These are phyloP conservation scores for Pythium oligandrum DNA, from an alignment of 352 stramenopile genomes.

Conservation along the genomic window DNA sequence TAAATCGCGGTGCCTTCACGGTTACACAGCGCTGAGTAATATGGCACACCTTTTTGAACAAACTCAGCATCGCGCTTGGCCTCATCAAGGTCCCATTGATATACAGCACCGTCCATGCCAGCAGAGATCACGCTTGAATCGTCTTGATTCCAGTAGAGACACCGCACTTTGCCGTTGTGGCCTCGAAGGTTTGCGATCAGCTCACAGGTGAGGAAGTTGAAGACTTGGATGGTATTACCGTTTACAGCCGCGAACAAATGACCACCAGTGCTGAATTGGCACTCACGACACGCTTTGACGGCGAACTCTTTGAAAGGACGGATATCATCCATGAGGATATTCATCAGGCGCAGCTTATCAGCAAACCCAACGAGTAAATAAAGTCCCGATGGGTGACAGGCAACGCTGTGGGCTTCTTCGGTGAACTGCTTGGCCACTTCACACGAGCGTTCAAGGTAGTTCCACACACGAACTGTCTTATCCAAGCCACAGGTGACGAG, in stretches of 20 bases:
- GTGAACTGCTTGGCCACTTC: conserved; percentile 87
- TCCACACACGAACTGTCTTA: conserved; percentile 89
- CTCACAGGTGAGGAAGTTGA: conserved; percentile 89
- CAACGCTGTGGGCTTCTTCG: conserved; percentile 87
- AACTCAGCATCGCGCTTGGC: conserved; percentile 90
- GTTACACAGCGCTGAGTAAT: conserved; percentile 85
- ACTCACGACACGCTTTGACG: conserved; percentile 79
- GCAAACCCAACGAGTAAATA: conserved; percentile 89
- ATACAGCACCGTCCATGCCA: conserved; percentile 91
- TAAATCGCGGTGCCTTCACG: conserved; percentile 76
- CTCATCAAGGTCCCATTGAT: conserved; percentile 91
- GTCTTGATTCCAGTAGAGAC: conserved; percentile 84
- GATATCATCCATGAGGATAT: conserved; percentile 92
- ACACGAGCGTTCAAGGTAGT: conserved; percentile 87
- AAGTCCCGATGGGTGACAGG: conserved; percentile 88
- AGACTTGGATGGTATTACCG: conserved; percentile 92
- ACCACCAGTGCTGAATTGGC: conserved; percentile 82
- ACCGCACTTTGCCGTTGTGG: conserved; percentile 91
- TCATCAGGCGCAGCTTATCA: conserved; percentile 88
- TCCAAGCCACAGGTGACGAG: conserved; percentile 89
- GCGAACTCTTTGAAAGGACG: conserved; percentile 79
- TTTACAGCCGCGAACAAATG: conserved; percentile 93
- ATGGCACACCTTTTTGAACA: conserved; percentile 91
- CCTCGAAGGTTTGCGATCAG: conserved; percentile 87
- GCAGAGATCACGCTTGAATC: conserved; percentile 85